Base-by-base conservation (phyloP, 2,329 filamentous ascomycete species). In the Aspergillus fumigatiaffinis region DNA sequence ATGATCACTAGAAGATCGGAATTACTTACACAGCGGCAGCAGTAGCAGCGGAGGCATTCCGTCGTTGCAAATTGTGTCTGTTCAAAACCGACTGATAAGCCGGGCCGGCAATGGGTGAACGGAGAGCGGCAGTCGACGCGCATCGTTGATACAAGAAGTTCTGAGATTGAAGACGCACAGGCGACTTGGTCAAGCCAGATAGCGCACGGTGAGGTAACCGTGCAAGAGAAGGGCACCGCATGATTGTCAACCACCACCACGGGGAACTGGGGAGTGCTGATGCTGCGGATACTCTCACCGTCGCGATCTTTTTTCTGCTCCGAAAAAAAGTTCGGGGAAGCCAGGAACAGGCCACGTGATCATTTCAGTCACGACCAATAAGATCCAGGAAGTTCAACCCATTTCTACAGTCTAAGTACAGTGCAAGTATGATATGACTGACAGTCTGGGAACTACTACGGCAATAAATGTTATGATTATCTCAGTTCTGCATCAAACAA, bases 21-120 rank as follows among this genome's bases (percentile, higher is more conserved):
- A 53, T 14, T 25, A 62, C 77, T 68, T 67, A 80, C 76, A 79
- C 76, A 35, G 75, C 76, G 58, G 76, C 71, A 6, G 78, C 76
- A 49, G 74, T 17, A 38, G 32, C 70, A 38, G 73, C 69, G 54
- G 77, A 77, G 26, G 74, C 71, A 68, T 76, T 72, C 55, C 78
- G 70, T 55, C 71, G 71, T 63, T 78, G 77, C 56, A 75, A 68
- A 72, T 74, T 77, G 66, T 71, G 69, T 61, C 68, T 70, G 62
- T 70, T 74, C 58, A 78, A 54, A 47, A 71, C 59, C 53, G 72
- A 71, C 66, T 70, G 73, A 64, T 70, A 71, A 60, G 68, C 61
- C 61, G 68, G 69, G 58, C 63, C 62, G 58, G 68, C 64, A 51
- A 63, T 66, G 62, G 69, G 64, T 53, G 68, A 65, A 67, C 73